A percentile compares a stretch with the other conserved stretches of the same genome.
Conservation (phyloP, 2,329 filamentous ascomycete genomes). For the Microsporum canis region DNA sequence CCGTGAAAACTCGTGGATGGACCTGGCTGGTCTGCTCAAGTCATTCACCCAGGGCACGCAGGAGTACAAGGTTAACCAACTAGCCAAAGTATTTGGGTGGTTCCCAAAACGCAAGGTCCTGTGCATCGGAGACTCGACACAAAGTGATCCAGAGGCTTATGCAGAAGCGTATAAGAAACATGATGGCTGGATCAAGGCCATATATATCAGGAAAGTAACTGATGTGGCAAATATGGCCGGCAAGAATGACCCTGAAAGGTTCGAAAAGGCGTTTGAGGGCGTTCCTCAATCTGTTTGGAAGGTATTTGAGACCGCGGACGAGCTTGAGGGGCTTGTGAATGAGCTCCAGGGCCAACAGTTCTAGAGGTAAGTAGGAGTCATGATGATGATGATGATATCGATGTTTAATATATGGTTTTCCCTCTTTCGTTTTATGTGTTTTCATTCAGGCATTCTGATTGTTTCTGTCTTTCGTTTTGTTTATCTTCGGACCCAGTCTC, state of each 20-base stretch:
- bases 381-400: background rate
- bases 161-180: constrained; percentile 60
- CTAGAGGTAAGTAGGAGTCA: background rate
- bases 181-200: constrained; percentile 67
- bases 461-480: background rate
- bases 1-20: constrained; percentile 77
- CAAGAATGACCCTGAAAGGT: constrained; percentile 63
- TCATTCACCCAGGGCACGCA: constrained; percentile 71
- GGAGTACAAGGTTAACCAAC: constrained; percentile 72
- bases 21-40: constrained; percentile 64
- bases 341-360: constrained; percentile 16
- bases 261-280: constrained; percentile 69
- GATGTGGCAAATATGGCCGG: constrained; percentile 63
- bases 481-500: background rate
- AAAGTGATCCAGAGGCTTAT: constrained; percentile 83
- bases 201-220: constrained; percentile 74
- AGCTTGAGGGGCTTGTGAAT: constrained; percentile 38
- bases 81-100: constrained; percentile 66
- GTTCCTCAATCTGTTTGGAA: constrained; percentile 63
- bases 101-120: constrained; percentile 70
- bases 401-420: background rate
- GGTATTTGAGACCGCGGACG: constrained; percentile 66
- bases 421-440: background rate
- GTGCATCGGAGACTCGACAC: constrained; percentile 80
- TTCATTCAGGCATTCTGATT: background rate